Base-by-base conservation (phyloP, 345 rosid genomes). In the Brassica carinata region DNA sequence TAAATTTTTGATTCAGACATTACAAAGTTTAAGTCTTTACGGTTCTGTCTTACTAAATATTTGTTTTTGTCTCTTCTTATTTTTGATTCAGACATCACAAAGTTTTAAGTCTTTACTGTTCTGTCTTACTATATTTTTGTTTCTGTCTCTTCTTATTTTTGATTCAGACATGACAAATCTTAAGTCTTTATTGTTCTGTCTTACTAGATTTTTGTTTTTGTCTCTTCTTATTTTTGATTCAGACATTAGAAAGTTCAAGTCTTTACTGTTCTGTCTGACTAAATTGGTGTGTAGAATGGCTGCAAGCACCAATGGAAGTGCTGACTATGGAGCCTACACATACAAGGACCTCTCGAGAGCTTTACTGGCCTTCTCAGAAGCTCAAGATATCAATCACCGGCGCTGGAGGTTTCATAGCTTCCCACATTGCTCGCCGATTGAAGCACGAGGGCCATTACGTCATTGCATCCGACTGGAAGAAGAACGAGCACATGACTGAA, bases 391-490 rank as follows among this genome's bases (percentile, higher is more conserved):
- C 99, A 10, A 84, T 96, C 13, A 96, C 98, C 0, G 97, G 99
- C 0, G 94, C 98, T 2, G 99, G 98, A 57, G 99, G 99, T 23
- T 96, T 96, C 83, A 96, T 96, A 15, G 99, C 97, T 11, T 93
- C 99, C 53, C 99, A 93, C 88, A 93, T 96, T 73, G 98, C 99
- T 79, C 91, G 99, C 31, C 98, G 99, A 73, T 75, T 96, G 88
- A 96, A 90, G 88, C 86, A 85, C 7, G 99, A 96, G 84, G 99
- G 99, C 0, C 99, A 94, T 84, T 96, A 90, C 84, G 88, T 96
- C 43, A 92, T 93, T 64, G 99, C 98, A 64, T 93, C 99, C 3
- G 99, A 96, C 80, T 96, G 99, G 99, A 96, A 96, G 91, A 96
- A 94, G 95, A 96, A 96, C 23, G 99, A 96, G 79, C 99, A 96